A percentile compares a stretch with the other conserved stretches of the same genome.
Evolutionary conservation across 2,329 filamentous ascomycete species (phyloP).

Genomic region (Hypocrella siamensis): DNA sequence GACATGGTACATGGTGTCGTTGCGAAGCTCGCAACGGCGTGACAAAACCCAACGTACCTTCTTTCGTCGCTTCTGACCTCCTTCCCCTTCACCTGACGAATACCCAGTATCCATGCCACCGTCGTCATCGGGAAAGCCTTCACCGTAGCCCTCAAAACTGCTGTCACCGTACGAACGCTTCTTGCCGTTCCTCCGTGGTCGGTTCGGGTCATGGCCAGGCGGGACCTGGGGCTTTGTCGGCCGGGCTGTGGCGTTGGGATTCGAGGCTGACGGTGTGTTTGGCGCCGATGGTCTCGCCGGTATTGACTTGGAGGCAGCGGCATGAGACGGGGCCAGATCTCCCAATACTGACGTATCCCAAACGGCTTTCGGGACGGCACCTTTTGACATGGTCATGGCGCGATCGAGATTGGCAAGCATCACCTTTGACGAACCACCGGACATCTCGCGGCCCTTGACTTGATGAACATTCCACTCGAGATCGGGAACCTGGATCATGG

Average conservation of each 20-base stretch:
- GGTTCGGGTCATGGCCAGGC: conserved; percentile 27
- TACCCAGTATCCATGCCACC: conserved; percentile 42
- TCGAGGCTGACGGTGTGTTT: conserved; percentile 30
- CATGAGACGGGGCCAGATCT: conserved; percentile 30
- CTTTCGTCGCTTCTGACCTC: conserved; percentile 48
- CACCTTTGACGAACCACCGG: conserved; percentile 31
- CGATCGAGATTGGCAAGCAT: conserved; percentile 27
- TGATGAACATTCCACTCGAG: conserved; percentile 40
- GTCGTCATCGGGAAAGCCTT: conserved; percentile 56
- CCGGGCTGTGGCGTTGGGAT: conserved; percentile 17
- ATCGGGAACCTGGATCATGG: conserved; percentile 34
- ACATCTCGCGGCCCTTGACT: conserved; percentile 38
- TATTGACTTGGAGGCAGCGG: conserved; percentile 22
- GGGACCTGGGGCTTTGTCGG: conserved; percentile 20
- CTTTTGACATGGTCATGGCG: conserved; percentile 42
- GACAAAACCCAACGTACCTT: conserved; percentile 28
- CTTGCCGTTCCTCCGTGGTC: conserved; percentile 51
- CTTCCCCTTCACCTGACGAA: conserved; percentile 57
- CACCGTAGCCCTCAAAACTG: conserved; percentile 60
- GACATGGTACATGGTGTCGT: too few relatives aligned
- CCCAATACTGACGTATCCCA: conserved; percentile 46
- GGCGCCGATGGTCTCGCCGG: conserved; percentile 34
- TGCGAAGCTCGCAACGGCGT: too few relatives aligned
- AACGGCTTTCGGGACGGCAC: conserved; percentile 33
- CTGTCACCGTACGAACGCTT: conserved; percentile 64